phyloP scores from a whole-genome alignment of 1,284 basidiomycete genomes.

The Ustilago crameri region DNA sequence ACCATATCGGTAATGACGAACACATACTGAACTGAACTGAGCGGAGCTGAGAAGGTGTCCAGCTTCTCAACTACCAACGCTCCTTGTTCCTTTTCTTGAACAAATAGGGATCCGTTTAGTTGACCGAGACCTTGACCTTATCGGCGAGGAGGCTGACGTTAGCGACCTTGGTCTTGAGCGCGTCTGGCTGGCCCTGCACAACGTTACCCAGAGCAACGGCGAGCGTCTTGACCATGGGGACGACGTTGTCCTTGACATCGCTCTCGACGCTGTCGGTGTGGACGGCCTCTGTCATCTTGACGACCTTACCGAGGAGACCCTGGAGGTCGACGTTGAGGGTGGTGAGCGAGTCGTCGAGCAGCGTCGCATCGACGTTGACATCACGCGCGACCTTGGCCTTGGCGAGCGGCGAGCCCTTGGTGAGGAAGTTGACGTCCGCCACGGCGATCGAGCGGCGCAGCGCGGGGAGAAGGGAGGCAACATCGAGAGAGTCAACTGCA shows the following conservation, averaged over 20 bases:
- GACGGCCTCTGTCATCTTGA: slow-evolving; percentile 15
- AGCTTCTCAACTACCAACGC: too few species aligned
- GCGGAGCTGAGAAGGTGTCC: too few species aligned
- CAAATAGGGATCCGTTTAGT: too few species aligned
- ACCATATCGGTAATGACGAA: too few species aligned
- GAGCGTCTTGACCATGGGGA: slow-evolving; percentile 11
- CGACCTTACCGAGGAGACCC: slow-evolving; percentile 10
- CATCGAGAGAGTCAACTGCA: slow-evolving; percentile 3
- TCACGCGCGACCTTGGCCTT: neutral
- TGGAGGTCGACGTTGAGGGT: slow-evolving; percentile 5
- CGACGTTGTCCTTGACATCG: slow-evolving; percentile 8
- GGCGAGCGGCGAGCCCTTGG: neutral
- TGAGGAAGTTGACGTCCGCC: neutral
- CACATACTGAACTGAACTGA: too few species aligned
- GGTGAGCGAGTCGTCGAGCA: slow-evolving; percentile 21
- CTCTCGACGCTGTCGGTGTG: slow-evolving; percentile 2
- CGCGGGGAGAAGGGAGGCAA: neutral
- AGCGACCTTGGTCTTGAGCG: slow-evolving; percentile 1
- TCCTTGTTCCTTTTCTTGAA: neutral
- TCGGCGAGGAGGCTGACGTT: slow-evolving; percentile 3
- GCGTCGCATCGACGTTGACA: neutral
- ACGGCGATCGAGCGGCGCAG: neutral
- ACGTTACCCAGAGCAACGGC: slow-evolving; percentile 1
- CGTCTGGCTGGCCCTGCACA: slow-evolving; percentile 4
- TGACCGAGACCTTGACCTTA: slow-evolving; percentile 13